Base-by-base conservation (phyloP, 2,329 filamentous ascomycete genomes). In the Xylariaceae sp. region DNA sequence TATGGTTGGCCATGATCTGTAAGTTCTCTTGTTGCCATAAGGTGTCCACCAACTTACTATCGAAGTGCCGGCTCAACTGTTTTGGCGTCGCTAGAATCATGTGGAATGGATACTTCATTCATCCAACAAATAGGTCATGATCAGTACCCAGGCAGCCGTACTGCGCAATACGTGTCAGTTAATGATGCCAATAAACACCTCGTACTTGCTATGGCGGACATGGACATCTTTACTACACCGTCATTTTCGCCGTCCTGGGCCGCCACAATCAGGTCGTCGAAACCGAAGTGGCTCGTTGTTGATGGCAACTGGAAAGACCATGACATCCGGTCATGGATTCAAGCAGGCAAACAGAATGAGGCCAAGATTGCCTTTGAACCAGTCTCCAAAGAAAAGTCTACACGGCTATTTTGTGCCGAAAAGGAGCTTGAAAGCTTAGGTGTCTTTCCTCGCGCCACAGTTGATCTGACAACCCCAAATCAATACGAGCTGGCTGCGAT, bases 151-250 rank as follows among this genome's bases (percentile, higher is more conserved):
- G 80, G 82, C 1, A 81, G 80, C 28, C 83, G 90, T 53, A 98
- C 94, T 2, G 92, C 93, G 0, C 92, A 97, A 72, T 98, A 98
- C 71, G 85, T 98, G 3, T 90, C 94, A 14, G 80, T 98, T 63
- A 99, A 98, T 71, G 90, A 96, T 69, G 79, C 80, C 0, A 85
- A 88, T 58, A 96, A 92, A 73, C 89, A 93, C 62, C 84, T 99
- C 2, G 82, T 93, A n/a, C 75, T 97, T 61, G 94, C 92, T 41
- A 96, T 97, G 91, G 93, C 94, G 4, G 95, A 98, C 71, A 97
- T 98, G 92, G 84, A 81, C 53, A 94, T 96, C 66, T 84, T 96
- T 44, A 82, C 86, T n/a, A 70, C 75, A 14, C 76, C 82, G 58
- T 78, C 79, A 0, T 82, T 83, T 60, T 73, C 80, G 0, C 71